These are phyloP conservation scores for Punctularia strigosozonata DNA, from an alignment of 768 basidiomycete species.

Conservation along the genomic window DNA sequence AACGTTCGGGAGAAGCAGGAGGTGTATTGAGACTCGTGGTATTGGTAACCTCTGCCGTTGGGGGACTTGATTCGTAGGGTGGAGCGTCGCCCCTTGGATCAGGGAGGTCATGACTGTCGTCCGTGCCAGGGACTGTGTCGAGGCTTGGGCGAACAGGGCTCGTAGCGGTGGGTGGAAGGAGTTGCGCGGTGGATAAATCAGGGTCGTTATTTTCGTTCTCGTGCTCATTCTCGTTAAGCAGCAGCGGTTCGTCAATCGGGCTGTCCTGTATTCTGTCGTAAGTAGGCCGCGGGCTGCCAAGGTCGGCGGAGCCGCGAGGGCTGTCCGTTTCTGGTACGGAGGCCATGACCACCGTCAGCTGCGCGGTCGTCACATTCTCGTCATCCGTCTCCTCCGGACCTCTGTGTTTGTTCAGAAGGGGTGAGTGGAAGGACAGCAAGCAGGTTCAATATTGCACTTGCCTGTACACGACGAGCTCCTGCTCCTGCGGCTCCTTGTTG, in stretches of 20 bases:
- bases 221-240: conserved; percentile 7
- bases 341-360: background rate
- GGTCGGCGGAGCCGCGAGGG: too few relatives aligned
- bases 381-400: conserved; percentile 17
- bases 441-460: conserved; percentile 12
- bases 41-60: conserved; percentile 19
- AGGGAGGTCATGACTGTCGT: conserved; percentile 11
- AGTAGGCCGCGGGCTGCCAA: too few relatives aligned
- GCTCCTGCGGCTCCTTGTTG: conserved; percentile 75
- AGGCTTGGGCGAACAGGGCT: conserved; percentile 8
- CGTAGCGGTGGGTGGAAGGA: background rate
- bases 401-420: conserved; percentile 10
- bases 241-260: too few relatives aligned
- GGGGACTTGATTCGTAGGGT: conserved; percentile 45
- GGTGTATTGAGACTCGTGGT: conserved; percentile 5
- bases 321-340: too few relatives aligned
- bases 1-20: conserved; percentile 4
- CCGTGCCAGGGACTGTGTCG: conserved; percentile 20
- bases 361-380: conserved; percentile 12
- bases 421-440: background rate
- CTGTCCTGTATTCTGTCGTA: too few relatives aligned
- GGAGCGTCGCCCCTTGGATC: conserved; percentile 55
- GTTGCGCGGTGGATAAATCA: conserved; percentile 1
- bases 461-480: conserved; percentile 63
- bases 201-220: conserved; percentile 1